Conservation (phyloP, 345 rosid genomes). For the Luvunga scandens region DNA sequence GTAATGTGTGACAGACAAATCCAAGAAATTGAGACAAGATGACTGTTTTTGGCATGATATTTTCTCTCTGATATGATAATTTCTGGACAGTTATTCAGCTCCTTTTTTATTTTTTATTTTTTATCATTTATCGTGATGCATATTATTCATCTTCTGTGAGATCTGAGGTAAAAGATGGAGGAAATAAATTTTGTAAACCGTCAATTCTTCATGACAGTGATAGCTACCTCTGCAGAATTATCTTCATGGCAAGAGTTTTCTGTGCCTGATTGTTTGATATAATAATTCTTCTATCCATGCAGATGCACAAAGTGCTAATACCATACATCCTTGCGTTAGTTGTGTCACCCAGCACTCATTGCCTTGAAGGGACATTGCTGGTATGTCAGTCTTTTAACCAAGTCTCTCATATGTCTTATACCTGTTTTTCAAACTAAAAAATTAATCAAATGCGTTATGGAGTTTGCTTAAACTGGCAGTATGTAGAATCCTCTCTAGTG, state of each 20-base stretch:
- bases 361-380: constrained; percentile 88
- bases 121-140: neutral
- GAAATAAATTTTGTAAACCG: constrained; percentile 3
- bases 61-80: neutral
- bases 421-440: neutral
- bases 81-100: neutral
- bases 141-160: neutral
- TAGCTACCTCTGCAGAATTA: neutral
- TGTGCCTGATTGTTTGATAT: neutral
- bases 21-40: neutral
- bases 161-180: neutral
- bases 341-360: constrained; percentile 63
- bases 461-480: neutral
- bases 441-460: neutral
- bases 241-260: neutral
- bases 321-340: constrained; percentile 67
- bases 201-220: neutral
- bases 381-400: constrained; percentile 30
- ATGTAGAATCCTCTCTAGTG: neutral
- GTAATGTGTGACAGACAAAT: neutral
- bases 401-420: neutral
- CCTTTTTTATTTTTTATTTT: neutral
- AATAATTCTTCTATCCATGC: constrained; percentile 21
- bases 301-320: constrained; percentile 84
- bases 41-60: neutral